These are phyloP conservation scores for Verticillium dahliae DNA, from an alignment of 2,329 filamentous ascomycete genomes.

Conservation along the genomic window DNA sequence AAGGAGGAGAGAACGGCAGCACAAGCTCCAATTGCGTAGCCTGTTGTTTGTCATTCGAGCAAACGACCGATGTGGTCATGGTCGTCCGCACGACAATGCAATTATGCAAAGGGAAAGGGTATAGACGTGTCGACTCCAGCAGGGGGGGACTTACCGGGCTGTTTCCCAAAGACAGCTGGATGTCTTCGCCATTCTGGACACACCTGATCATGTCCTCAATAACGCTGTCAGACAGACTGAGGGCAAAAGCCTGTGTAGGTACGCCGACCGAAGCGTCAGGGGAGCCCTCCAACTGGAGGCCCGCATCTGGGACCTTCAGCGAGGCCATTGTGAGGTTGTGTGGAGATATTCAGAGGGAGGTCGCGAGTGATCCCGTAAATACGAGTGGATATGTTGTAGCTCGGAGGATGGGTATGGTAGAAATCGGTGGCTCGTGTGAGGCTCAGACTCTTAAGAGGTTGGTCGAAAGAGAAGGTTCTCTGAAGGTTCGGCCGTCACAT, in stretches of 20 bases:
- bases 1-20: not conserved
- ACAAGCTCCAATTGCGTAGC: not conserved
- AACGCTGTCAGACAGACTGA: constrained; percentile 50
- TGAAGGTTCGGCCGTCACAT: not conserved
- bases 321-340: constrained; percentile 34
- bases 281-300: constrained; percentile 50
- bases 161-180: constrained; percentile 51
- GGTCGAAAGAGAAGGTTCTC: not conserved
- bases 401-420: not conserved
- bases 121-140: not conserved
- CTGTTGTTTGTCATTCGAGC: not conserved
- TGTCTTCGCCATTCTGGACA: constrained; percentile 47
- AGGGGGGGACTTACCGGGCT: constrained; percentile 45
- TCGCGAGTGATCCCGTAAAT: not conserved
- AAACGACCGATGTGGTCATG: not conserved
- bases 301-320: constrained; percentile 50
- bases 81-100: not conserved
- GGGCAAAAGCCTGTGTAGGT: constrained; percentile 49
- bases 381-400: not conserved
- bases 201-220: constrained; percentile 58
- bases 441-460: not conserved
- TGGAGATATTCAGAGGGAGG: not conserved
- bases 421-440: not conserved
- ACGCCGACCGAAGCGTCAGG: constrained; percentile 21
- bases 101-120: not conserved